Percentiles rank a stretch among this genome's conserved stretches.
phyloP scores from a whole-genome alignment of 1,284 basidiomycete genomes.

The Sparassis latifolia region DNA sequence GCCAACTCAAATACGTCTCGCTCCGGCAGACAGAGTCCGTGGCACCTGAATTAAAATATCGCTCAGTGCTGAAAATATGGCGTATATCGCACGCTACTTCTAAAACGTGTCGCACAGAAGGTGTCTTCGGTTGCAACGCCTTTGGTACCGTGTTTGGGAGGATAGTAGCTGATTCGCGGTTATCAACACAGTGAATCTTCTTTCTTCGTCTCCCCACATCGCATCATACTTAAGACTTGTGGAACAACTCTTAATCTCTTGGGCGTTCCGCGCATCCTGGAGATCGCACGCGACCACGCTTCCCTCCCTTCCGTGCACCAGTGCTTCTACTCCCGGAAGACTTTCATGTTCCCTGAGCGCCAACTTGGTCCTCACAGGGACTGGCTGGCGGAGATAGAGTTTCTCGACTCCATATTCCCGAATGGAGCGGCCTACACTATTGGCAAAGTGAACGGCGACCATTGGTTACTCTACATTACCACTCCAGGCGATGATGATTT shows the following conservation, averaged over 20 bases:
- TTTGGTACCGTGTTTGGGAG: too few relatives aligned
- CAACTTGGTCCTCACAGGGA: conserved; percentile 92
- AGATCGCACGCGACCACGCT: conserved; percentile 80
- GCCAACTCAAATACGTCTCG: too few relatives aligned
- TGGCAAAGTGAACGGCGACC: conserved; percentile 97
- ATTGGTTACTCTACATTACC: conserved; percentile 96
- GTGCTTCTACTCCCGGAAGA: conserved; percentile 97
- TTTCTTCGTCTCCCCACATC: conserved; percentile 93
- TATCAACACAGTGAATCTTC: conserved; percentile 81
- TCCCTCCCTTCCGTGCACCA: conserved; percentile 73
- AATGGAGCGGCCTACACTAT: conserved; percentile 93
- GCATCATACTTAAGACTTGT: conserved; percentile 97
- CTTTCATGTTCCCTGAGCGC: conserved; percentile 98
- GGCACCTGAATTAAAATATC: too few relatives aligned
- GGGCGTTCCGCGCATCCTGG: conserved; percentile 88
- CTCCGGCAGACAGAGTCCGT: too few relatives aligned
- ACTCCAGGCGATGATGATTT: conserved; percentile 39
- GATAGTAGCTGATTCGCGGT: background rate
- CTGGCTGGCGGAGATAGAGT: conserved; percentile 92
- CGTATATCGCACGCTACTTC: too few relatives aligned
- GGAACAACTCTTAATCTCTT: conserved; percentile 97
- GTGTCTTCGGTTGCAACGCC: too few relatives aligned
- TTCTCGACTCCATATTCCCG: conserved; percentile 84
- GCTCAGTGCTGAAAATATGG: too few relatives aligned
- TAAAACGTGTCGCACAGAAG: too few relatives aligned